A percentile compares a stretch with the other conserved stretches of the same genome.
Evolutionary conservation across 441 rosid genomes (phyloP).

Genomic region (Adansonia rubrostipa): DNA sequence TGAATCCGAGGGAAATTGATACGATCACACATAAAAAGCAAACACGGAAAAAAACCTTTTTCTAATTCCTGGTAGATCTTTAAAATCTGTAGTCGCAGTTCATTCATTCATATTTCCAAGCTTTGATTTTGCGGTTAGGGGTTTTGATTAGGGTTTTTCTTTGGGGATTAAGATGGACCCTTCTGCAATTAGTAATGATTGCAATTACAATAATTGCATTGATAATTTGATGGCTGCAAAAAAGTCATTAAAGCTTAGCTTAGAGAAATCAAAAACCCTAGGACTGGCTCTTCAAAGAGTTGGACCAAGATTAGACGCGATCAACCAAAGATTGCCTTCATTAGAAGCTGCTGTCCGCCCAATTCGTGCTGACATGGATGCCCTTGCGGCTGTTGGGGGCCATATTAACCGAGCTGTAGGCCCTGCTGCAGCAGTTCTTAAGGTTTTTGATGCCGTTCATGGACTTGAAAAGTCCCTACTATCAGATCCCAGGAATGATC

Average conservation of each 20-base stretch:
- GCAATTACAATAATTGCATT: constrained; percentile 32
- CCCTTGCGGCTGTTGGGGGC: constrained; percentile 77
- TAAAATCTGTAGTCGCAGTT: not conserved
- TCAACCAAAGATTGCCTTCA: constrained; percentile 70
- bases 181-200: constrained; percentile 28
- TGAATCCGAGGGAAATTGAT: constrained; percentile 16
- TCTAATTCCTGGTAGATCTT: constrained; percentile 18
- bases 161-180: constrained; percentile 54
- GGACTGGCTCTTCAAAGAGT: constrained; percentile 58
- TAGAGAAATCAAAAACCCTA: constrained; percentile 78
- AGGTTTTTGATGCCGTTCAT: constrained; percentile 96
- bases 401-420: constrained; percentile 96
- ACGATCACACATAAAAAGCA: not conserved
- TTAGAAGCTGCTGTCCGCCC: constrained; percentile 90
- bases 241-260: constrained; percentile 63
- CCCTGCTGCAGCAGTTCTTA: constrained; percentile 96
- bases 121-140: constrained; percentile 12
- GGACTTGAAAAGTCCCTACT: constrained; percentile 87
- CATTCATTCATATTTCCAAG: constrained; percentile 2
- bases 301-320: constrained; percentile 79
- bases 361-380: constrained; percentile 85
- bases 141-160: constrained; percentile 26
- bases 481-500: constrained; percentile 46
- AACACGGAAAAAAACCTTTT: not conserved
- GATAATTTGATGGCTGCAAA: constrained; percentile 66